Evolutionary conservation across 176 grass and related monocot genomes (phyloP).

Genomic region (Phoenix roebelenii): DNA sequence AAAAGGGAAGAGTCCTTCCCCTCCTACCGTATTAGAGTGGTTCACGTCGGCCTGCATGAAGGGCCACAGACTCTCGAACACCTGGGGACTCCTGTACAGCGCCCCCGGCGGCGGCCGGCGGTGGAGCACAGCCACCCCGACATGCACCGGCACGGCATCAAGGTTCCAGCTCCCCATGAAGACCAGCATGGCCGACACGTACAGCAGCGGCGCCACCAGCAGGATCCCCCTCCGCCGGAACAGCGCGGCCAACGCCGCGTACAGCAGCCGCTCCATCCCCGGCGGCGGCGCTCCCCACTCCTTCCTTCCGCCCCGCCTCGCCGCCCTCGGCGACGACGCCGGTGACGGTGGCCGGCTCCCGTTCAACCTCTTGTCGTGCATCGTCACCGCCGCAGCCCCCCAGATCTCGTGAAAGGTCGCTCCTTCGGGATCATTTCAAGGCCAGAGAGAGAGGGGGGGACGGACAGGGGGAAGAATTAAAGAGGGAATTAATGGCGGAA

Average conservation of each 20-base stretch:
- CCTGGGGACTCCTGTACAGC: constrained; percentile 59
- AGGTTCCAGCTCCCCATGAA: constrained; percentile 25
- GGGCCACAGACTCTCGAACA: constrained; percentile 72
- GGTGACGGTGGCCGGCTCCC: constrained; percentile 5
- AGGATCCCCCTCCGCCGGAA: constrained; percentile 32
- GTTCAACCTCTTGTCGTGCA: constrained; percentile 6
- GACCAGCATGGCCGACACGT: constrained; percentile 34
- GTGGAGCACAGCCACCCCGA: constrained; percentile 21
- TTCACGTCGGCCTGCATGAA: constrained; percentile 40
- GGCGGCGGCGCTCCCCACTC: not conserved
- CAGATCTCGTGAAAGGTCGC: constrained; percentile 4
- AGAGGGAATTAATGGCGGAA: not conserved
- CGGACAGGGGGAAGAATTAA: not conserved
- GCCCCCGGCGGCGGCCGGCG: constrained; percentile 44
- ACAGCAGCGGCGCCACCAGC: constrained; percentile 47
- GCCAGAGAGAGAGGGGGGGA: constrained; percentile 1
- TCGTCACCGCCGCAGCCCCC: constrained; percentile 12
- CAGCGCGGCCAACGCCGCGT: not conserved
- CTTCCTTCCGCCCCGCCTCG: not conserved
- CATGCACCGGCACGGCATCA: constrained; percentile 12
- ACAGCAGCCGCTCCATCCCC: not conserved
- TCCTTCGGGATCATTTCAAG: constrained; percentile 14
- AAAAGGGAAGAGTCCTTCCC: not conserved
- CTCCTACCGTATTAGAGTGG: constrained; percentile 9
- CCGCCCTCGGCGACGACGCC: constrained; percentile 19